These are phyloP conservation scores for Colletotrichum orbiculare DNA, from an alignment of 2,329 filamentous ascomycete species.

Conservation along the genomic window DNA sequence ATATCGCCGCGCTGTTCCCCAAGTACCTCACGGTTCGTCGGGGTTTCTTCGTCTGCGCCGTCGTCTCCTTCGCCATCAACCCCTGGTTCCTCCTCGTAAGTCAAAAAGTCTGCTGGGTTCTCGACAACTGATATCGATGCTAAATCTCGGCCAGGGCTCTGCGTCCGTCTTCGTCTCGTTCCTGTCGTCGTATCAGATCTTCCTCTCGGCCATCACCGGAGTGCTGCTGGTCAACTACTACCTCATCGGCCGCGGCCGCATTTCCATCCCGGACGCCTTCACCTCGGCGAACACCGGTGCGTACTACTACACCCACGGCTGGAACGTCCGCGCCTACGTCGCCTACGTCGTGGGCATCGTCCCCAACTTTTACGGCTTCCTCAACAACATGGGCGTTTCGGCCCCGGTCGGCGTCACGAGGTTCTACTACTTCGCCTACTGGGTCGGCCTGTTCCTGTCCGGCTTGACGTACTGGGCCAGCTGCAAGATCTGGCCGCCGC, in stretches of 20 bases:
- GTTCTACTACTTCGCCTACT: constrained; percentile 68
- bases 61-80: constrained; percentile 50
- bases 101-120: constrained; percentile 43
- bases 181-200: constrained; percentile 50
- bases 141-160: constrained; percentile 43
- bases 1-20: constrained; percentile 51
- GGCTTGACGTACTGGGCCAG: constrained; percentile 40
- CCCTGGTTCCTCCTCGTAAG: constrained; percentile 52
- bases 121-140: constrained; percentile 50
- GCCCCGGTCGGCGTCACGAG: constrained; percentile 47
- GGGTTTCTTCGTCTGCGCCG: constrained; percentile 50
- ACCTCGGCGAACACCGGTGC: constrained; percentile 24
- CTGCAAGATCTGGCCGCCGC: constrained; percentile 38
- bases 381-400: constrained; percentile 52
- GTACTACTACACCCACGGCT: constrained; percentile 31
- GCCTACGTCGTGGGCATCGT: constrained; percentile 48
- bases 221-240: constrained; percentile 51
- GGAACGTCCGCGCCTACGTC: constrained; percentile 32
- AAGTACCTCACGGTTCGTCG: constrained; percentile 51
- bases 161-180: constrained; percentile 51
- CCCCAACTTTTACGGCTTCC: constrained; percentile 54
- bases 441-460: constrained; percentile 61
- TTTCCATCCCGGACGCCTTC: constrained; percentile 47
- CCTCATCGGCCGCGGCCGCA: constrained; percentile 46
- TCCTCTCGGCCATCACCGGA: constrained; percentile 53